These are phyloP conservation scores for Teratosphaeria gauchensis DNA, from an alignment of 2,329 filamentous ascomycete genomes.

Conservation along the genomic window DNA sequence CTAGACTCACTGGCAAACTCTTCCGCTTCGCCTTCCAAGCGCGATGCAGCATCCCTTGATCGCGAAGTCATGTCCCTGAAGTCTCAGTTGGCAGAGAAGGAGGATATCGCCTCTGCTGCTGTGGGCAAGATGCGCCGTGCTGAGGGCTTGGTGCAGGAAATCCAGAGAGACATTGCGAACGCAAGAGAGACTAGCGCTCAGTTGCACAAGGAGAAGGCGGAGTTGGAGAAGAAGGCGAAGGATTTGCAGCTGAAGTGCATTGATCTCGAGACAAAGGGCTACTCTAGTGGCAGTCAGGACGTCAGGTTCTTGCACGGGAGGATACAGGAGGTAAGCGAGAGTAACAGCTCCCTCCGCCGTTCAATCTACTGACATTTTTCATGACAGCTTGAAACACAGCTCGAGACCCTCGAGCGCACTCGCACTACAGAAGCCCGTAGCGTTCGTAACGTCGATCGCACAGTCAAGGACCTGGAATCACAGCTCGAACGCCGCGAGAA, in stretches of 20 bases:
- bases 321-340: conserved; percentile 73
- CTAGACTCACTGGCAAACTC: conserved; percentile 67
- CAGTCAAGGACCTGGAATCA: conserved; percentile 81
- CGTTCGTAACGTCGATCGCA: conserved; percentile 84
- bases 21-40: conserved; percentile 74
- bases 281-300: conserved; percentile 87
- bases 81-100: conserved; percentile 78
- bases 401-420: conserved; percentile 75
- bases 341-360: not conserved
- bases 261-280: conserved; percentile 93
- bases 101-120: conserved; percentile 83
- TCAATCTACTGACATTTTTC: conserved; percentile 18
- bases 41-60: conserved; percentile 81
- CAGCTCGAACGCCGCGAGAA: conserved; percentile 94
- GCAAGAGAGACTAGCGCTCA: conserved; percentile 75
- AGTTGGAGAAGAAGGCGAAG: conserved; percentile 79
- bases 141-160: conserved; percentile 75
- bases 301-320: conserved; percentile 90
- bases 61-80: conserved; percentile 84
- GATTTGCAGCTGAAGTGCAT: conserved; percentile 84
- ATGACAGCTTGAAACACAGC: conserved; percentile 45
- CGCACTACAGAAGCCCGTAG: conserved; percentile 75
- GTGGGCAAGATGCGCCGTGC: conserved; percentile 96
- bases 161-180: conserved; percentile 81
- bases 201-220: conserved; percentile 81